A percentile compares a stretch with the other conserved stretches of the same genome.
phyloP scores from a whole-genome alignment of 768 basidiomycete genomes.

The Boletus patriciae region DNA sequence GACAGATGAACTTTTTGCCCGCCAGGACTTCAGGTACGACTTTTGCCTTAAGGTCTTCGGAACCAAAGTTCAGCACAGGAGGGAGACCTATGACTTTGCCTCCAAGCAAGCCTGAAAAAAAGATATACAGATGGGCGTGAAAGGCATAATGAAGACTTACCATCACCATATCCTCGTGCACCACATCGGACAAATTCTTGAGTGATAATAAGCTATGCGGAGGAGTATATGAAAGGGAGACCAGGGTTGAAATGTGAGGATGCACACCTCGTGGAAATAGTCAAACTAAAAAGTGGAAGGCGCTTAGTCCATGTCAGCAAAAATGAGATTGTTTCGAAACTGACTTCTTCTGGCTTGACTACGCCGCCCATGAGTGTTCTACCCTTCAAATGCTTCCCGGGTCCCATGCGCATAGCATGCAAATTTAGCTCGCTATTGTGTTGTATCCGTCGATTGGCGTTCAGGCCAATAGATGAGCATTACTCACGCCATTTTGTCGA shows the following conservation, averaged over 20 bases:
- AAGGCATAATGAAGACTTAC: conserved; percentile 24
- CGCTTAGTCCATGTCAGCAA: conserved; percentile 1
- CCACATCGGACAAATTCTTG: conserved; percentile 60
- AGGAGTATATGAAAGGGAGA: neutral
- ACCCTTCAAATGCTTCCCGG: conserved; percentile 82
- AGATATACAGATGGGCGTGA: neutral
- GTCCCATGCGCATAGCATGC: conserved; percentile 91
- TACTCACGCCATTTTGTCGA: conserved; percentile 78
- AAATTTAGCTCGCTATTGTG: conserved; percentile 58
- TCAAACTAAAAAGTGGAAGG: conserved; percentile 46
- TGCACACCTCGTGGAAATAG: conserved; percentile 68
- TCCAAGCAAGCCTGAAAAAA: conserved; percentile 40
- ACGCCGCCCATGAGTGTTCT: conserved; percentile 69
- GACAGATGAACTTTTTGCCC: conserved; percentile 68
- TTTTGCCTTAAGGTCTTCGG: conserved; percentile 49
- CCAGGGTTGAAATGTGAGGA: conserved; percentile 22
- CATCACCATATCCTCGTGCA: conserved; percentile 68
- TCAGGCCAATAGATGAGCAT: neutral
- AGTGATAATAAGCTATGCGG: conserved; percentile 53
- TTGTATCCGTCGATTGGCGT: neutral
- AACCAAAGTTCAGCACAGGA: conserved; percentile 68
- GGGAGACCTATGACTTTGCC: conserved; percentile 72
- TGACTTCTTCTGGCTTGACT: conserved; percentile 72
- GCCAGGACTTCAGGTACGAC: conserved; percentile 51
- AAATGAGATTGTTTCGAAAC: conserved; percentile 9